Percentiles rank a stretch among this genome's conserved stretches.
phyloP scores from a whole-genome alignment of 2,329 filamentous ascomycete species.

The Neopestalotiopsis clavispora region DNA sequence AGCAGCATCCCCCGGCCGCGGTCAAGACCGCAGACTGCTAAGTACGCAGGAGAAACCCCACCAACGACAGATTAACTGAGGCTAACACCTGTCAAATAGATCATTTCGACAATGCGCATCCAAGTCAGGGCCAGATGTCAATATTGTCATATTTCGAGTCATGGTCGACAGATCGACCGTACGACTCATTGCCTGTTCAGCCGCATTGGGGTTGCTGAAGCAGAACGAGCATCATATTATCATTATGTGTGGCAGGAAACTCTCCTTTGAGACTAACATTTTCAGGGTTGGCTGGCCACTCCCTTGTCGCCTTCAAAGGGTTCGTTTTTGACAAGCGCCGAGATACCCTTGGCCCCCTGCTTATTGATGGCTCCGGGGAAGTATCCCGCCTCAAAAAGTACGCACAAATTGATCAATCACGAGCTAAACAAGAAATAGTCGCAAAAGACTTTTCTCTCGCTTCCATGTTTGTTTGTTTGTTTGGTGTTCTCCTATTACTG shows the following conservation, averaged over 20 bases:
- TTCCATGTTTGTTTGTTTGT: background rate
- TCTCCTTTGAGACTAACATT: background rate
- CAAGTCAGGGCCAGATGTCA: background rate
- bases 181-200: background rate
- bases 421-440: constrained; percentile 19
- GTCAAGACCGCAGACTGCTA: background rate
- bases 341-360: constrained; percentile 22
- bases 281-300: constrained; percentile 9
- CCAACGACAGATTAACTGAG: background rate
- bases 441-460: background rate
- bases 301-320: constrained; percentile 13
- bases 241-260: background rate
- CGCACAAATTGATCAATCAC: constrained; percentile 1
- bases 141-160: background rate
- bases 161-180: background rate
- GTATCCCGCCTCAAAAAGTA: constrained; percentile 24
- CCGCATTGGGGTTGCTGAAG: background rate
- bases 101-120: background rate
- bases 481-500: constrained; percentile 18
- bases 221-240: background rate
- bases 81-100: constrained; percentile 5
- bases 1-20: constrained; percentile 5
- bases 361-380: constrained; percentile 29
- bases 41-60: constrained; percentile 6
- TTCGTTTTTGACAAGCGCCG: constrained; percentile 26